Percentiles rank a stretch among this genome's conserved stretches.
These are phyloP conservation scores for Scutellaria galericulata DNA, from an alignment of 257 asterid species.

Conservation along the genomic window DNA sequence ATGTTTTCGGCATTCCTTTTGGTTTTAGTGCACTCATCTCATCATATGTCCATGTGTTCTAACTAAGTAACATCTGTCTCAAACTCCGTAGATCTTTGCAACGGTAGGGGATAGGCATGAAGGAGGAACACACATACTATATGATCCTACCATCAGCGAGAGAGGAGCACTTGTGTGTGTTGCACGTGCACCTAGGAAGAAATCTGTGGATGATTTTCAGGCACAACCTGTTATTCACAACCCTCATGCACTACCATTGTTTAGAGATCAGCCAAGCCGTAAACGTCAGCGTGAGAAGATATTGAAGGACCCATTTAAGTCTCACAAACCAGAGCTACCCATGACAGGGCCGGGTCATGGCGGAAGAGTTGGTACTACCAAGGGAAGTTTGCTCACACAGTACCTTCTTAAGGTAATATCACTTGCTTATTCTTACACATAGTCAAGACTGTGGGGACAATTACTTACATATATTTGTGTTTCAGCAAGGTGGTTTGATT, in stretches of 20 bases:
- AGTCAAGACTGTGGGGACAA: background rate
- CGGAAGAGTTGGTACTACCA: constrained; percentile 91
- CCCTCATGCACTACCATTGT: constrained; percentile 93
- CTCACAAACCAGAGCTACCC: constrained; percentile 96
- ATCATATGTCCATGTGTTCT: too few relatives aligned
- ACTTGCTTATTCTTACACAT: constrained; percentile 6
- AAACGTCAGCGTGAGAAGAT: constrained; percentile 93
- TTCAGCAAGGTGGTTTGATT: constrained; percentile 96
- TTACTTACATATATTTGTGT: constrained; percentile 27
- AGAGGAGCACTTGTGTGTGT: constrained; percentile 98
- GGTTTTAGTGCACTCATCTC: background rate
- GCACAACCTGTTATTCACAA: constrained; percentile 93
- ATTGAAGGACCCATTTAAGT: constrained; percentile 88
- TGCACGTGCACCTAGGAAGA: constrained; percentile 97
- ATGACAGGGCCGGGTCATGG: constrained; percentile 96
- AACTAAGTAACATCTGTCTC: background rate
- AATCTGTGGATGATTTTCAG: constrained; percentile 84
- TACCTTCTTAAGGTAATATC: constrained; percentile 85
- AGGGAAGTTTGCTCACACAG: constrained; percentile 92
- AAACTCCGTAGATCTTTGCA: constrained; percentile 63
- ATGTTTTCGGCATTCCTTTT: constrained; percentile 9
- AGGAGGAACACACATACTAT: constrained; percentile 91
- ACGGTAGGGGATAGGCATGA: constrained; percentile 84
- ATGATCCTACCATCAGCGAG: constrained; percentile 87
- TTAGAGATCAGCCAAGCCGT: constrained; percentile 97